phyloP scores from a whole-genome alignment of 805 yeast genomes.

The Jamesozyma spencerorum region DNA sequence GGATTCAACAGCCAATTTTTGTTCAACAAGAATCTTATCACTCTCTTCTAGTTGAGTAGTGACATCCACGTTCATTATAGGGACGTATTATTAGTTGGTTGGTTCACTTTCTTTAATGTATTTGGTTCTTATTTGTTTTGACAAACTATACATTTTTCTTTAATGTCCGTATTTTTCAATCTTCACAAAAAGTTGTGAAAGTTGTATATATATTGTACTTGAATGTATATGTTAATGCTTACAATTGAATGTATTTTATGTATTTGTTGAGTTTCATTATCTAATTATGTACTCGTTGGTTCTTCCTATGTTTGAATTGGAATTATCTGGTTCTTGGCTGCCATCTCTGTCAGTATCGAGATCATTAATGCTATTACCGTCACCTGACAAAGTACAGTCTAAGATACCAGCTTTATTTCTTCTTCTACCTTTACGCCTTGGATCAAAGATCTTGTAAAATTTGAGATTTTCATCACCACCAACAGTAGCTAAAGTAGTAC shows the following conservation, averaged over 20 bases:
- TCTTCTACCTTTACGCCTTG: conserved; percentile 32
- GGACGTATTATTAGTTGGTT: background rate
- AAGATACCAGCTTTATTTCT: conserved; percentile 22
- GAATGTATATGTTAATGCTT: no score
- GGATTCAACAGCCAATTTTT: conserved; percentile 66
- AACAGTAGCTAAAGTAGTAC: conserved; percentile 81
- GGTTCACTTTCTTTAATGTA: no score
- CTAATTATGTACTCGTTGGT: conserved; percentile 6
- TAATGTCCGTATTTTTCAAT: no score
- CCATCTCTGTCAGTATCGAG: background rate
- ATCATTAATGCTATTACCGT: background rate
- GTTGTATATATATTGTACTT: no score
- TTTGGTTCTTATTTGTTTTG: no score
- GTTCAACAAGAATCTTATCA: conserved; percentile 36
- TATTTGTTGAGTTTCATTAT: conserved; percentile 5
- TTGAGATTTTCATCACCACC: conserved; percentile 95
- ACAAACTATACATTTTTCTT: no score
- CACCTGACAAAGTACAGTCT: conserved; percentile 15
- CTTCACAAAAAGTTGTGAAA: no score
- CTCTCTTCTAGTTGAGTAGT: conserved; percentile 1
- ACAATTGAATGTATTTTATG: no score
- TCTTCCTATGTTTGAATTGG: conserved; percentile 5
- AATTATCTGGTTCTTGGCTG: conserved; percentile 1
- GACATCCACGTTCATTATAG: background rate
- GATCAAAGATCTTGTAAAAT: conserved; percentile 86